Base-by-base conservation (phyloP, 1,284 basidiomycete species). In the Puccinia coronata region DNA sequence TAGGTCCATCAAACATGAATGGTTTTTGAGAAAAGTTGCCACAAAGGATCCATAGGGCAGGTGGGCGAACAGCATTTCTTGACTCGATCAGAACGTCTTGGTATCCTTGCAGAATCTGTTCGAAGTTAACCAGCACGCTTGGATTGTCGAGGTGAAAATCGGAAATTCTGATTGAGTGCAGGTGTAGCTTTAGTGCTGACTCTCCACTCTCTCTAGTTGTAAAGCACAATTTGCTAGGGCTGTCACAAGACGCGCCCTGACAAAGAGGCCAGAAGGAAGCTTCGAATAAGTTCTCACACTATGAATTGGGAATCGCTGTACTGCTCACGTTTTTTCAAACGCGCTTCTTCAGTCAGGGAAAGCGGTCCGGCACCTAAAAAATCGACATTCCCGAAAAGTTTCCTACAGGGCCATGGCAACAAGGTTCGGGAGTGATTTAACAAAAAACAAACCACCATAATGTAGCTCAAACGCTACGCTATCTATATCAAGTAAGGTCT, bases 71-170 rank as follows among this genome's bases (percentile, higher is more conserved):
- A 71, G 75, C 57, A 25, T 73, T 71, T 34, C 67, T 78, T 6
- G 81, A 73, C 20, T 63, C 74, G 31, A 90, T 92, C 75, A 92
- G 93, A 28, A 88, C 87, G 83, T 94, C 93, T 53, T 96, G 91
- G 86, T 96, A 99, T 71, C 94, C 94, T 83, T 96, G 92, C 83
- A 99, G 92, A 87, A 99, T 90, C 83, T 92, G 91, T 80, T 90
- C 89, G 16, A 99, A 89, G 0, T 93, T 94, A 9, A 88, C 86
- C 16, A 98, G 87, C 0, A 94, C 95, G 81, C 92, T 90, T 0
- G 93, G 91, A 83, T 95, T 91, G 87, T 99, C 96, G n/a, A 97
- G 88, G 91, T 93, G 94, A 5, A 96, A 91, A 86, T 99, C 97
- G 0, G 96, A 98, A 39, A 99, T 89, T 73, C 34, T 85, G 81